A percentile compares a stretch with the other conserved stretches of the same genome.
phyloP scores from a whole-genome alignment of 1,139 yeast genomes.

The Candida sp. region DNA sequence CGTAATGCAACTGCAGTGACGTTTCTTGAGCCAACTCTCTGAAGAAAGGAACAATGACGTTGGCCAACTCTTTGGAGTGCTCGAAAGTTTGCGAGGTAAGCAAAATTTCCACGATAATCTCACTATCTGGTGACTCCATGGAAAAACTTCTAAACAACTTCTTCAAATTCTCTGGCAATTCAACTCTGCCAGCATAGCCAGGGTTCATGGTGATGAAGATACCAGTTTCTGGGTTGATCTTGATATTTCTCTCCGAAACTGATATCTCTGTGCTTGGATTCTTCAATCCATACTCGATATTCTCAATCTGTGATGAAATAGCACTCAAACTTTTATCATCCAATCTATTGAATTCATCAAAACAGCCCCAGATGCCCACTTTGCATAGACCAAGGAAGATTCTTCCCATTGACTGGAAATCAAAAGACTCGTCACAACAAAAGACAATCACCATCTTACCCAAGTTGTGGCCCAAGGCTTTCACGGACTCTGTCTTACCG shows the following conservation, averaged over 20 bases:
- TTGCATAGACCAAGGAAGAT: constrained; percentile 82
- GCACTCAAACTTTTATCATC: constrained; percentile 79
- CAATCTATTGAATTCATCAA: constrained; percentile 92
- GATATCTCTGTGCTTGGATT: constrained; percentile 32
- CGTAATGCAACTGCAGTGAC: constrained; percentile 76
- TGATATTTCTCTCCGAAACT: constrained; percentile 49
- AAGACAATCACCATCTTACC: constrained; percentile 88
- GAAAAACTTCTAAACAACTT: constrained; percentile 78
- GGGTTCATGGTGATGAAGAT: constrained; percentile 95
- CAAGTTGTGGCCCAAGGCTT: constrained; percentile 79
- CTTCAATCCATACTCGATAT: constrained; percentile 61
- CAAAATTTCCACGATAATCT: constrained; percentile 71
- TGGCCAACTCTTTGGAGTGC: constrained; percentile 51
- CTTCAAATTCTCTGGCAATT: constrained; percentile 85
- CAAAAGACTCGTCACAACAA: constrained; percentile 91
- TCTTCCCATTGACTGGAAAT: constrained; percentile 79
- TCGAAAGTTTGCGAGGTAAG: constrained; percentile 75
- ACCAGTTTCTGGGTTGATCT: constrained; percentile 61
- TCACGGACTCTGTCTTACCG: constrained; percentile 93
- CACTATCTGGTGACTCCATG: constrained; percentile 75
- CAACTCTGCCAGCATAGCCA: constrained; percentile 81
- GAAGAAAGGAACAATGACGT: constrained; percentile 61
- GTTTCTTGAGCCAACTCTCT: constrained; percentile 36
- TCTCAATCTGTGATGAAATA: constrained; percentile 81
- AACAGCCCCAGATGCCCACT: constrained; percentile 95